phyloP scores from a whole-genome alignment of 2,329 filamentous ascomycete species.

The Colletotrichum falcatum region DNA sequence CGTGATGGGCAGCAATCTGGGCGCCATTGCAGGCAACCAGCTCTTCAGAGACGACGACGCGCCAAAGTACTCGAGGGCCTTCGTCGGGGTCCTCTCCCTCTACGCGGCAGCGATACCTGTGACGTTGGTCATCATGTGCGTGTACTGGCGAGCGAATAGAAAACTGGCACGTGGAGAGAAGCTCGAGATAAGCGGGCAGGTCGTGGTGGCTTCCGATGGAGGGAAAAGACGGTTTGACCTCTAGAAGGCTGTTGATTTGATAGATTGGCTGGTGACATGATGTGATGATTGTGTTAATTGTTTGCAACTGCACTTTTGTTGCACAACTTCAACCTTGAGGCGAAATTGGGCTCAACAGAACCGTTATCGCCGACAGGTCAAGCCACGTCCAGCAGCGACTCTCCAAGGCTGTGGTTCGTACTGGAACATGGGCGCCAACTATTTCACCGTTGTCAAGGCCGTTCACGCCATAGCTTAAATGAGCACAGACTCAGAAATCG shows the following conservation, averaged over 20 bases:
- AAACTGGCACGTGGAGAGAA: constrained; percentile 21
- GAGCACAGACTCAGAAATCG: too few relatives aligned
- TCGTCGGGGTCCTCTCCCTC: constrained; percentile 35
- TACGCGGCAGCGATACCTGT: constrained; percentile 41
- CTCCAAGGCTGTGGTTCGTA: too few relatives aligned
- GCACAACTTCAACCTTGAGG: too few relatives aligned
- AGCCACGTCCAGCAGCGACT: too few relatives aligned
- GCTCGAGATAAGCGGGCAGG: neutral
- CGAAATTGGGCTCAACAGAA: too few relatives aligned
- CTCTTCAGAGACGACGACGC: constrained; percentile 38
- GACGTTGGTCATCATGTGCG: constrained; percentile 41
- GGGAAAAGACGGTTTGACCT: constrained; percentile 9
- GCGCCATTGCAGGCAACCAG: constrained; percentile 27
- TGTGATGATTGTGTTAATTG: too few relatives aligned
- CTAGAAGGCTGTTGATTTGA: neutral
- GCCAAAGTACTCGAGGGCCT: constrained; percentile 35
- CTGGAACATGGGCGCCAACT: too few relatives aligned
- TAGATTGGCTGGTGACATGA: too few relatives aligned
- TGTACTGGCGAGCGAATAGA: constrained; percentile 44
- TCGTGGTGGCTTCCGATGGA: neutral
- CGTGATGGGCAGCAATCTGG: constrained; percentile 41
- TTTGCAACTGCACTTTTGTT: too few relatives aligned
- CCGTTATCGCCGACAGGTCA: too few relatives aligned
- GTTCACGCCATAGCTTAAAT: too few relatives aligned
- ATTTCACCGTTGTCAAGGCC: too few relatives aligned